A percentile compares a stretch with the other conserved stretches of the same genome.
Evolutionary conservation across 148 eudicot species (phyloP).

Genomic region (Cornus controversa): DNA sequence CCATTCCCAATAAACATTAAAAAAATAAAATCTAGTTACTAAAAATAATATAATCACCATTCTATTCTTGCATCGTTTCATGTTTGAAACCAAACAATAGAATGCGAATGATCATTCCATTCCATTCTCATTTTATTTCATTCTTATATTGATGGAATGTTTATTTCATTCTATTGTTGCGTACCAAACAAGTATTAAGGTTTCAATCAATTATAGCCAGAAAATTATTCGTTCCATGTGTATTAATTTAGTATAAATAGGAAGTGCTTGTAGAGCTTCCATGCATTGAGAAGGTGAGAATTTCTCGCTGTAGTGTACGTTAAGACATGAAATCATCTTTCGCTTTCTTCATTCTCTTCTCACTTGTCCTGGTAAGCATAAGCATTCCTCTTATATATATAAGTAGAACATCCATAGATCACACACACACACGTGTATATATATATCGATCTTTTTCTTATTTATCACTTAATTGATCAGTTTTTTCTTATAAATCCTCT

Average conservation of each 20-base stretch:
- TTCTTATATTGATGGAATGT: too few relatives aligned
- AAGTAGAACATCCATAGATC: background rate
- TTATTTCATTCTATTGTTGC: too few relatives aligned
- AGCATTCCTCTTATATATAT: background rate
- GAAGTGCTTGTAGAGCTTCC: background rate
- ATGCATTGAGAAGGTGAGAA: background rate
- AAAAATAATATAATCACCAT: too few relatives aligned
- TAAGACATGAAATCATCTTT: slow-evolving; percentile 24
- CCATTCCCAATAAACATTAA: too few relatives aligned
- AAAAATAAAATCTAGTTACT: too few relatives aligned
- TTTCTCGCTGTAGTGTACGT: background rate
- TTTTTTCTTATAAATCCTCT: too few relatives aligned
- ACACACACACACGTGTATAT: background rate
- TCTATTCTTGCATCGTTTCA: too few relatives aligned
- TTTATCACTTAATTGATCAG: background rate
- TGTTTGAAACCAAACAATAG: too few relatives aligned
- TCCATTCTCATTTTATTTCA: too few relatives aligned
- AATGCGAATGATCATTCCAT: too few relatives aligned
- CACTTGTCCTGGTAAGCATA: slow-evolving; percentile 30
- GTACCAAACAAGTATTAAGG: background rate
- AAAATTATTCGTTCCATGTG: too few relatives aligned
- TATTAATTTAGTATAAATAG: slow-evolving; percentile 1
- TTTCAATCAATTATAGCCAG: background rate
- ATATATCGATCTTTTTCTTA: too few relatives aligned
- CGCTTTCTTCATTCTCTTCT: slow-evolving; percentile 19